phyloP scores from a whole-genome alignment of 1,284 basidiomycete genomes.

The Leccinum proximum region DNA sequence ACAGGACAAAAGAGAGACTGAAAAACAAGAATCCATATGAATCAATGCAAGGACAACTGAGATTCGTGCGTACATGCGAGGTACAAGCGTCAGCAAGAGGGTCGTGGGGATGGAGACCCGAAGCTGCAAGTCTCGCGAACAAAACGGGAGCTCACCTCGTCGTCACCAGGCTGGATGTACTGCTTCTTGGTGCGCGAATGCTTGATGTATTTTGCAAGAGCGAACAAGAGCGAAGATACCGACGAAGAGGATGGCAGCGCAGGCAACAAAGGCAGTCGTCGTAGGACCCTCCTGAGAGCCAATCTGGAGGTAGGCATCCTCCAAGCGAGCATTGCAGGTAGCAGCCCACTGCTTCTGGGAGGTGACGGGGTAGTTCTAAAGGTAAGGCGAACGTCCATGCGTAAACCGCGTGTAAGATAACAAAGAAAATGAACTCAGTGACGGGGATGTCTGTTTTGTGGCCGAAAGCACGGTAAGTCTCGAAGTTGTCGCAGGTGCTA shows the following conservation, averaged over 20 bases:
- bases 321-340: slow-evolving; percentile 42
- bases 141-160: slow-evolving; percentile 47
- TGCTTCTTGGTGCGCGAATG: slow-evolving; percentile 42
- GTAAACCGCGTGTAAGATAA: slow-evolving; percentile 19
- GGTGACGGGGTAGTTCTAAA: slow-evolving; percentile 59
- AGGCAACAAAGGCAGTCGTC: slow-evolving; percentile 41
- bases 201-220: slow-evolving; percentile 38
- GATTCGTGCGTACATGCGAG: slow-evolving; percentile 15
- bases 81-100: background rate
- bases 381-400: slow-evolving; percentile 5
- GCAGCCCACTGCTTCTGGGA: slow-evolving; percentile 68
- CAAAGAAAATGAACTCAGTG: slow-evolving; percentile 69
- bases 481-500: slow-evolving; percentile 59
- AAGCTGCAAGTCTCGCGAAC: slow-evolving; percentile 6
- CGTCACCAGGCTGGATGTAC: slow-evolving; percentile 50
- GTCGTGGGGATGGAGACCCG: slow-evolving; percentile 5
- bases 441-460: slow-evolving; percentile 70
- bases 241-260: slow-evolving; percentile 44
- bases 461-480: slow-evolving; percentile 65
- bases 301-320: slow-evolving; percentile 35
- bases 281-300: slow-evolving; percentile 31
- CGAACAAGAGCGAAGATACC: slow-evolving; percentile 32
- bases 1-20: slow-evolving; percentile 6
- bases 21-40: slow-evolving; percentile 17
- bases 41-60: slow-evolving; percentile 23